These are phyloP conservation scores for Fremontodendron californicum DNA, from an alignment of 345 rosid species.

Conservation along the genomic window DNA sequence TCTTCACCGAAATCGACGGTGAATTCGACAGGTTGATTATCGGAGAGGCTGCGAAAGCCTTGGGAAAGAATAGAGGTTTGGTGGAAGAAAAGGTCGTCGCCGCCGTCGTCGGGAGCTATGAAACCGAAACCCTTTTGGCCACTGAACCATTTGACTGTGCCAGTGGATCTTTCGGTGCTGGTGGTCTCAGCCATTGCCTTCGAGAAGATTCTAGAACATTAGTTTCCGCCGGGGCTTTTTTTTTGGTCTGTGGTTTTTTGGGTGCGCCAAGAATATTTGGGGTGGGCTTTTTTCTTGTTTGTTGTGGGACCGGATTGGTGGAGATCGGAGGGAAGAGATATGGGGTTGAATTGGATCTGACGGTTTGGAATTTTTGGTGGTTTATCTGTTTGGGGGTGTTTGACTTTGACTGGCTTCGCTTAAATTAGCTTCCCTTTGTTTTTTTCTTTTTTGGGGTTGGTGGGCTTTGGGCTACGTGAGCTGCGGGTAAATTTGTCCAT, in stretches of 20 bases:
- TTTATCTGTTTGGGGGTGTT: background rate
- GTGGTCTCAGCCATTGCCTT: constrained; percentile 38
- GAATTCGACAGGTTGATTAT: constrained; percentile 54
- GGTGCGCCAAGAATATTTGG: background rate
- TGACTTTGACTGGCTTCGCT: background rate
- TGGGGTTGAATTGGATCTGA: background rate
- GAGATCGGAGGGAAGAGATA: background rate
- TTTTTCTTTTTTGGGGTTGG: too few species aligned
- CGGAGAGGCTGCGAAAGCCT: constrained; percentile 61
- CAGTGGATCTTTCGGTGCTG: constrained; percentile 34
- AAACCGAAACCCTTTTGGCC: constrained; percentile 67
- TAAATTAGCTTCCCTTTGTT: too few species aligned
- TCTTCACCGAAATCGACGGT: constrained; percentile 46
- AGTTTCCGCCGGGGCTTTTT: too few species aligned
- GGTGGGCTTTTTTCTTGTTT: background rate
- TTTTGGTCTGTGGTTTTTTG: background rate
- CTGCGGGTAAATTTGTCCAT: too few species aligned
- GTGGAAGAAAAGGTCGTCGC: constrained; percentile 64
- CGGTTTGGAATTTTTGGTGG: background rate
- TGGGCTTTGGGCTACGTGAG: too few species aligned
- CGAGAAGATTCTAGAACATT: constrained; percentile 21
- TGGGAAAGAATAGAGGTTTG: constrained; percentile 61
- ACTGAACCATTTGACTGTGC: constrained; percentile 71
- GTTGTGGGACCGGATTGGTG: background rate
- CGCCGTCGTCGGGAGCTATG: constrained; percentile 46